Percentiles rank a stretch among this genome's conserved stretches.
phyloP scores from a whole-genome alignment of 2,329 filamentous ascomycete species.

The Clarireedia paspali region DNA sequence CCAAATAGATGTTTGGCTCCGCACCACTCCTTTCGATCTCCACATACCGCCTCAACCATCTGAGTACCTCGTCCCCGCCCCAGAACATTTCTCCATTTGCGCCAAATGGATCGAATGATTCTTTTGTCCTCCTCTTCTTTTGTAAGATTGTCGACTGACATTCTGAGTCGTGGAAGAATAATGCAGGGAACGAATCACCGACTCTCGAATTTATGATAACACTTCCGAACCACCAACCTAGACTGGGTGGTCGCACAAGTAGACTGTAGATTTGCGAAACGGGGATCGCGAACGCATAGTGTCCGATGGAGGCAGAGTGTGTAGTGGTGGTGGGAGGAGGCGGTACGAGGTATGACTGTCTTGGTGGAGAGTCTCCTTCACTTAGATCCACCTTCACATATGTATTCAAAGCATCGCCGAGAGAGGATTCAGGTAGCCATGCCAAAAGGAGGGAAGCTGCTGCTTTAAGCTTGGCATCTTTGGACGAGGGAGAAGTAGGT shows the following conservation, averaged over 20 bases:
- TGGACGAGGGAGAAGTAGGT: conserved; percentile 24
- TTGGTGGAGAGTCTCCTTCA: conserved; percentile 72
- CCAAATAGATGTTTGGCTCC: conserved; percentile 84
- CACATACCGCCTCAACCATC: conserved; percentile 83
- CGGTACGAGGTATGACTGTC: conserved; percentile 83
- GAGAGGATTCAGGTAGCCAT: conserved; percentile 84
- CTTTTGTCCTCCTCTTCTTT: conserved; percentile 75
- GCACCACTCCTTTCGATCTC: conserved; percentile 74
- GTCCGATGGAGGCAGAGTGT: conserved; percentile 62
- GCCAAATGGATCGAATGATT: conserved; percentile 86
- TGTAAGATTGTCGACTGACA: conserved; percentile 93
- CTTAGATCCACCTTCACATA: conserved; percentile 94
- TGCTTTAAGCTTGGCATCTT: conserved; percentile 40
- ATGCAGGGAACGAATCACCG: conserved; percentile 86
- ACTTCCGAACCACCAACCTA: conserved; percentile 98
- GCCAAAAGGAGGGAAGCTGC: conserved; percentile 76
- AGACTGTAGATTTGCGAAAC: conserved; percentile 86
- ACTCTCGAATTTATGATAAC: conserved; percentile 85
- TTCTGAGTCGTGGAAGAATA: conserved; percentile 97
- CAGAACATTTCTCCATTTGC: conserved; percentile 86
- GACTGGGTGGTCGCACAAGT: conserved; percentile 79
- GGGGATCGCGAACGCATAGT: conserved; percentile 87
- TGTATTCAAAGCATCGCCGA: conserved; percentile 78
- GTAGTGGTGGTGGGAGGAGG: conserved; percentile 80
- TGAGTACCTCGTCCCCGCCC: conserved; percentile 91